These are phyloP conservation scores for Wickerhamomyces queroliae DNA, from an alignment of 805 yeast species.

Conservation along the genomic window DNA sequence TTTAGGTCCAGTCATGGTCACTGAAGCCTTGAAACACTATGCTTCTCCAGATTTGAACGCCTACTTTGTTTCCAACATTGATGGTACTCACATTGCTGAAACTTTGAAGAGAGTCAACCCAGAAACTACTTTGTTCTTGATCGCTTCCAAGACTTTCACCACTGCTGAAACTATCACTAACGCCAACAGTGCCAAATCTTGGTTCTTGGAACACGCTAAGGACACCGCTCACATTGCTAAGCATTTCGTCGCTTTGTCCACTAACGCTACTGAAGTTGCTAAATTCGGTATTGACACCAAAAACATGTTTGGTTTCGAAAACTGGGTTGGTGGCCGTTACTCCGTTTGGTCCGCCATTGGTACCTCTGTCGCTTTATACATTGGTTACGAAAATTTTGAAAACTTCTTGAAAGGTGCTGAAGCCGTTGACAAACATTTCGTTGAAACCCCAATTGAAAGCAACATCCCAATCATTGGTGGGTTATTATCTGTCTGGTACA, in stretches of 20 bases:
- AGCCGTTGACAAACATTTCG: constrained; percentile 91
- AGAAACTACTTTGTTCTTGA: constrained; percentile 87
- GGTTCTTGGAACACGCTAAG: constrained; percentile 79
- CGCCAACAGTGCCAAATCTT: constrained; percentile 89
- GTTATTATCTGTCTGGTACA: constrained; percentile 93
- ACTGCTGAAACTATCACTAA: constrained; percentile 98
- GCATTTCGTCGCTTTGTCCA: constrained; percentile 95
- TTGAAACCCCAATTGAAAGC: constrained; percentile 74
- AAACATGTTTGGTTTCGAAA: constrained; percentile 98
- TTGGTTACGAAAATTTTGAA: constrained; percentile 93
- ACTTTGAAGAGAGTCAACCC: constrained; percentile 70
- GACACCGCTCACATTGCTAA: constrained; percentile 77
- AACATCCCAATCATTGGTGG: constrained; percentile 96
- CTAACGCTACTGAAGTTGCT: constrained; percentile 85
- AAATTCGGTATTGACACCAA: constrained; percentile 96
- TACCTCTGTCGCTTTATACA: constrained; percentile 87
- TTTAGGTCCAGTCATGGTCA: constrained; percentile 98
- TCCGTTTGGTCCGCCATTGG: constrained; percentile 99
- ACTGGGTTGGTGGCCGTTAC: constrained; percentile 99
- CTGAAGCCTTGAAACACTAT: constrained; percentile 94
- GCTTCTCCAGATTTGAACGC: constrained; percentile 66
- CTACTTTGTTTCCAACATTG: constrained; percentile 97
- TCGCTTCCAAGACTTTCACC: constrained; percentile 98
- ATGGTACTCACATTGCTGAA: constrained; percentile 96
- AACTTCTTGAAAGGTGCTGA: constrained; percentile 95